These are phyloP conservation scores for Acacia melanoxylon DNA, from an alignment of 306 rosid species.

Conservation along the genomic window DNA sequence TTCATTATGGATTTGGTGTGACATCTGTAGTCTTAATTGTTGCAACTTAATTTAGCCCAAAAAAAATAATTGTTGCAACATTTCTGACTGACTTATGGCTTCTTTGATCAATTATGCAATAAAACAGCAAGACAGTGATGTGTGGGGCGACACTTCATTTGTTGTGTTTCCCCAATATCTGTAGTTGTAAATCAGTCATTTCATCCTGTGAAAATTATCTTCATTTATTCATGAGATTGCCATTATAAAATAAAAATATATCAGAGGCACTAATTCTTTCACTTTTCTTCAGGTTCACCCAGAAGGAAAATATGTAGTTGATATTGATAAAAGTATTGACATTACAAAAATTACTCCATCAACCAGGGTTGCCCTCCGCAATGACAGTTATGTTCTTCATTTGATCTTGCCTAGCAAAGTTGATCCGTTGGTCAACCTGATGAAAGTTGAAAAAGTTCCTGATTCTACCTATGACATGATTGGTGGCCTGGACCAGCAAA, in stretches of 20 bases:
- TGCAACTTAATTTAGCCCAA: not conserved
- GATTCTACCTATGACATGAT: slow-evolving; percentile 99
- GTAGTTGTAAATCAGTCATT: not conserved
- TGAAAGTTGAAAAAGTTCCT: slow-evolving; percentile 99
- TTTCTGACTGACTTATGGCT: not conserved
- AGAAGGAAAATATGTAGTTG: slow-evolving; percentile 97
- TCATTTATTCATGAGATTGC: not conserved
- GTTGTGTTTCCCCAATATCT: not conserved
- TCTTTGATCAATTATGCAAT: not conserved
- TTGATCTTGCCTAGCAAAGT: slow-evolving; percentile 97
- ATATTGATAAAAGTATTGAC: slow-evolving; percentile 91
- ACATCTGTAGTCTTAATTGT: not conserved
- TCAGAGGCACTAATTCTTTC: not conserved
- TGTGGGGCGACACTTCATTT: not conserved
- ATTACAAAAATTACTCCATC: slow-evolving; percentile 96
- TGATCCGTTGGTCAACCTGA: slow-evolving; percentile 93
- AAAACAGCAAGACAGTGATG: not conserved
- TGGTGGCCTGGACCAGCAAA: slow-evolving; percentile 99
- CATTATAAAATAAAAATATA: not conserved
- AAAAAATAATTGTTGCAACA: not conserved
- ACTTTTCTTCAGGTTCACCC: slow-evolving; percentile 78
- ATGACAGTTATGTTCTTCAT: slow-evolving; percentile 98
- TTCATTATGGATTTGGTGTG: not conserved
- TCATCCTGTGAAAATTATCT: not conserved
- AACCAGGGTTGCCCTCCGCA: slow-evolving; percentile 96